Conservation (phyloP, 495 filamentous ascomycete species). For the Tuber magnatum region DNA sequence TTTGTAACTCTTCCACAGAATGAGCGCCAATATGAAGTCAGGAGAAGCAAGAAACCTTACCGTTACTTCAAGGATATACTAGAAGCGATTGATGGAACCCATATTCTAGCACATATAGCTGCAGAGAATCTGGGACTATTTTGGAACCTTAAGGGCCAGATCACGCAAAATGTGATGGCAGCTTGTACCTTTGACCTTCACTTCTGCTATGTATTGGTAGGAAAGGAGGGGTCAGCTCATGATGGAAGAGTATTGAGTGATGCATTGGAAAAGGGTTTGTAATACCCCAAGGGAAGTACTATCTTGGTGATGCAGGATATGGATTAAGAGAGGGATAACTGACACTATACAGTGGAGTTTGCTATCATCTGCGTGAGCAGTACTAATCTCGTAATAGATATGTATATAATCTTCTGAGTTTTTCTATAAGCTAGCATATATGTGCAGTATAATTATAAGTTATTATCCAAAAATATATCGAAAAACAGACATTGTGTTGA, state of each 20-base stretch:
- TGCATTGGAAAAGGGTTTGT: neutral
- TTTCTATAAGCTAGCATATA: no score
- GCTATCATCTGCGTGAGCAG: no score
- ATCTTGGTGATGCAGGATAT: no score
- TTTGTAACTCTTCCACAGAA: no score
- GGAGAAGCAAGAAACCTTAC: conserved; percentile 1
- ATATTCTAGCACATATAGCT: conserved; percentile 10
- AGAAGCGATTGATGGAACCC: conserved; percentile 24
- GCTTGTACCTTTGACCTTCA: conserved; percentile 11
- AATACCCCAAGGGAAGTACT: no score
- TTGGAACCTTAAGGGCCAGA: no score
- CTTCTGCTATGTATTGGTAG: conserved; percentile 14
- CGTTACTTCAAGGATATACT: conserved; percentile 26
- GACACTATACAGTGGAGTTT: no score
- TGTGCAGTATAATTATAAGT: neutral
- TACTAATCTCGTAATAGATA: no score
- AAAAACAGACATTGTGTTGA: conserved; percentile 3
- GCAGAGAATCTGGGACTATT: no score
- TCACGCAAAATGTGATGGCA: conserved; percentile 14
- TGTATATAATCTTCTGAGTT: no score
- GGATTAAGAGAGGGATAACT: no score
- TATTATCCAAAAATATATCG: neutral
- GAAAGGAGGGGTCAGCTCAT: conserved; percentile 22
- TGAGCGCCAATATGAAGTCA: no score
- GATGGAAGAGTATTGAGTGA: conserved; percentile 11